Percentiles rank a stretch among this genome's conserved stretches.
These are phyloP conservation scores for Trifolium repens DNA, from an alignment of 306 rosid genomes.

Conservation along the genomic window DNA sequence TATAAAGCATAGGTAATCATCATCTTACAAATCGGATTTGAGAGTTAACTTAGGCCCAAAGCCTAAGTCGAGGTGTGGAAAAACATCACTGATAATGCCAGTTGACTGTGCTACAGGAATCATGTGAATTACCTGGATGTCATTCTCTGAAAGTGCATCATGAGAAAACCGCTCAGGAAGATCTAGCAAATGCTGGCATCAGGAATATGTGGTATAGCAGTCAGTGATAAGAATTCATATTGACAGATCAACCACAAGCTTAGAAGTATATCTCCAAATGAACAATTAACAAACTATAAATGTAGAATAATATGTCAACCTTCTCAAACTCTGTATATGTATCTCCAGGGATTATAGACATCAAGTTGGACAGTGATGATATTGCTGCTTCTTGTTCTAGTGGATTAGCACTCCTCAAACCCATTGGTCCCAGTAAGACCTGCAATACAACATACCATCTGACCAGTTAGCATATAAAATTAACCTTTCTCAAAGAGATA, in stretches of 20 bases:
- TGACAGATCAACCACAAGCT: slow-evolving; percentile 21
- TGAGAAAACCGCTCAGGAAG: slow-evolving; percentile 74
- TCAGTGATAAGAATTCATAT: slow-evolving; percentile 49
- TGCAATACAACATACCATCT: slow-evolving; percentile 46
- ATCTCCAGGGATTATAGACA: slow-evolving; percentile 84
- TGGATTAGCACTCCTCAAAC: slow-evolving; percentile 67
- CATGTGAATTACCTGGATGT: slow-evolving; percentile 67
- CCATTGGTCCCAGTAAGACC: slow-evolving; percentile 74
- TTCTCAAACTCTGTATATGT: slow-evolving; percentile 78
- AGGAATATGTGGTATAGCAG: slow-evolving; percentile 36
- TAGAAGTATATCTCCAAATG: slow-evolving; percentile 15
- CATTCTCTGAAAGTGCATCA: slow-evolving; percentile 77
- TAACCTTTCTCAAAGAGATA: slow-evolving; percentile 27
- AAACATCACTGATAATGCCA: slow-evolving; percentile 21
- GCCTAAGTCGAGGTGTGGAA: slow-evolving; percentile 4
- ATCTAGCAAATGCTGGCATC: slow-evolving; percentile 73
- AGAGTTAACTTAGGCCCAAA: not conserved
- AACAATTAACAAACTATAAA: slow-evolving; percentile 19
- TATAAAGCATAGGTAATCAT: not conserved
- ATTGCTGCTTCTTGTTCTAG: slow-evolving; percentile 77
- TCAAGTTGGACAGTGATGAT: slow-evolving; percentile 71
- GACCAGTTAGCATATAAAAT: slow-evolving; percentile 34
- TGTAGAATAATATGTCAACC: slow-evolving; percentile 50
- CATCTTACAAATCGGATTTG: not conserved
- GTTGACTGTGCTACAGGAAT: slow-evolving; percentile 21